Percentiles rank a stretch among this genome's conserved stretches.
Evolutionary conservation across 495 filamentous ascomycete species (phyloP).

Genomic region (Penicillium macrosclerotiorum): DNA sequence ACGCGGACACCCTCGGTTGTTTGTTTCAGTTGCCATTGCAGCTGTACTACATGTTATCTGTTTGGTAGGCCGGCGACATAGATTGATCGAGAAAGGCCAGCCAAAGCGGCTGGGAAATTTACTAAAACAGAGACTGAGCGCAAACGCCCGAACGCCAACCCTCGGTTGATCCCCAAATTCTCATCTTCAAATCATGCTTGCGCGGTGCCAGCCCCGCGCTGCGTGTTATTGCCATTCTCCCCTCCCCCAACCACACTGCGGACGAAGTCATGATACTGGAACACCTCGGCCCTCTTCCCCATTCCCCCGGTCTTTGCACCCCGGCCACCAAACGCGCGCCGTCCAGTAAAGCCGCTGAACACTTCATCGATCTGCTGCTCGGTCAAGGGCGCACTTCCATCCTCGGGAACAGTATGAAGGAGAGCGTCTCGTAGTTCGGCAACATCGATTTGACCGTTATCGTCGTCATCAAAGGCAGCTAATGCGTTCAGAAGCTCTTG

Average conservation of each 20-base stretch:
- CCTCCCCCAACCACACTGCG: constrained; percentile 39
- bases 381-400: constrained; percentile 64
- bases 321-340: constrained; percentile 65
- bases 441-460: constrained; percentile 88
- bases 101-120: no score
- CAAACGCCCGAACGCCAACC: constrained; percentile 15
- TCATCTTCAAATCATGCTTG: constrained; percentile 21
- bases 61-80: neutral
- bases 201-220: constrained; percentile 19
- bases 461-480: constrained; percentile 92
- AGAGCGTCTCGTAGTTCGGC: constrained; percentile 79
- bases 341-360: constrained; percentile 77
- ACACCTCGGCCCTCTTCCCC: constrained; percentile 43
- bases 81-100: no score
- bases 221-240: constrained; percentile 31
- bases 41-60: neutral
- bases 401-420: constrained; percentile 74
- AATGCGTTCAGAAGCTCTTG: constrained; percentile 83
- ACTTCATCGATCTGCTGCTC: constrained; percentile 80
- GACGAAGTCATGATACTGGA: constrained; percentile 49
- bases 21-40: no score
- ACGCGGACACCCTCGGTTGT: no score
- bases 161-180: constrained; percentile 6
- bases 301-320: constrained; percentile 26
- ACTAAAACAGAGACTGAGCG: constrained; percentile 3